phyloP scores from a whole-genome alignment of 192 early-diverging fungal species.

The Geosiphon pyriformis region DNA sequence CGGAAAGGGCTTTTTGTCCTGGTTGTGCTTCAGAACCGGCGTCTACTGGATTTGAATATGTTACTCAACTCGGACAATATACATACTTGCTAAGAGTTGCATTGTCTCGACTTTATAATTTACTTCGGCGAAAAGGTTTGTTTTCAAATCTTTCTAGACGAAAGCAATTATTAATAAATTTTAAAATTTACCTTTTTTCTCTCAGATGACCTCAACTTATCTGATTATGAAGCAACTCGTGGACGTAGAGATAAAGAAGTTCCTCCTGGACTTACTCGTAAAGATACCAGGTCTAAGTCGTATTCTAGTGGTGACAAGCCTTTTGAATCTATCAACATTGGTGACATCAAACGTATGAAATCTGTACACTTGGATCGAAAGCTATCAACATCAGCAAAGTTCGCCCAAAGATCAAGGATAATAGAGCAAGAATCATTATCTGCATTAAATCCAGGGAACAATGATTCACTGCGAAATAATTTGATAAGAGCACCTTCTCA shows the following conservation, averaged over 20 bases:
- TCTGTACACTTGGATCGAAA: conserved; percentile 50
- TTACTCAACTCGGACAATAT: conserved; percentile 89
- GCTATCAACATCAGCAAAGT: conserved; percentile 41
- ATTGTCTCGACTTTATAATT: conserved; percentile 70
- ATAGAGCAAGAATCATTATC: conserved; percentile 41
- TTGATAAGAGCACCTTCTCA: conserved; percentile 22
- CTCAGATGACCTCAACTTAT: conserved; percentile 3
- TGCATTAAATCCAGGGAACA: background rate
- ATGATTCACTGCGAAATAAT: background rate
- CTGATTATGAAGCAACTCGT: conserved; percentile 6
- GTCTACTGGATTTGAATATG: conserved; percentile 52
- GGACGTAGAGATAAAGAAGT: conserved; percentile 5
- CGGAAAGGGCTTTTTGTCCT: conserved; percentile 45
- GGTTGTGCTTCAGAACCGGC: conserved; percentile 44
- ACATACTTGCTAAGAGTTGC: conserved; percentile 81
- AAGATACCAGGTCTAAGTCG: conserved; percentile 43
- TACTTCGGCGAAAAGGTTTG: conserved; percentile 56
- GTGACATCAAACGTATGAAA: conserved; percentile 54
- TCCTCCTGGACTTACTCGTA: conserved; percentile 29
- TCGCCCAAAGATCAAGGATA: conserved; percentile 47
- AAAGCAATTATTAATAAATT: background rate
- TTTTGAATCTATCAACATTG: conserved; percentile 41
- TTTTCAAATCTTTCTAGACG: background rate
- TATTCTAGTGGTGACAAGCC: conserved; percentile 40
- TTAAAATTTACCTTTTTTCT: background rate